Evolutionary conservation across 768 basidiomycete species (phyloP), one percentile per base, ranked within the genome.

Genomic region (Calocybe gangraenosa): DNA sequence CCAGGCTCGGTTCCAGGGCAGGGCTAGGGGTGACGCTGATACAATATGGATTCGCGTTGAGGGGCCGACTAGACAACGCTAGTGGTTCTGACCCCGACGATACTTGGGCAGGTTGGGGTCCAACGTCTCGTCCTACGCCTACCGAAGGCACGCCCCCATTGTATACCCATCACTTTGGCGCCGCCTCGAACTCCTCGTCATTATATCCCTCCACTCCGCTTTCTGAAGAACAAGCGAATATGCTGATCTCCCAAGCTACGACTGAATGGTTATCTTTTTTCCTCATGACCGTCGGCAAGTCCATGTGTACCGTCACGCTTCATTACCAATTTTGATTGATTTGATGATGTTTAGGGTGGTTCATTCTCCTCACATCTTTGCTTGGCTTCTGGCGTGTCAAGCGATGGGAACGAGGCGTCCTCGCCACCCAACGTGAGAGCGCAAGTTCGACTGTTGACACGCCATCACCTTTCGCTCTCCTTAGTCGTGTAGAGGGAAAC

Each of bases 21-120:
- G 95, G 95, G 21, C 76, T 98, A 36, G 95, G 95, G n/a, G 76
- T 97, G 48, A 97, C 94, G 10, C 75, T 98, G 44, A 95, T 98
- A 47, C 95, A 97, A 63, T 94, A 94, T 62, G 94, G 95, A 21
- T 85, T 95, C 56, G 85, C 84, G 10, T 65, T 89, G 47, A 79
- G 92, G 40, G 71, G 73, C 9, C 63, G 67, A 30, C 59, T 76
- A 41, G 76, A 83, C 51, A 53, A 74, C 7, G 53, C 53, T 36
- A 71, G 70, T 48, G 59, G 51, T 28, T 50, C 55, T 18, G 63
- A 60, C 10, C 59, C 55, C 23, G 64, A 64, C 30, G 55, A 52
- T 14, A 57, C 50, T 33, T 64, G 72, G 68, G 60, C 60, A 35
- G 51, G 60, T 51, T 52, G 65, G 63, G 63, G 62, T 34, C 50